Conservation (phyloP, 2,329 filamentous ascomycete species). For the Cytospora piceicola region DNA sequence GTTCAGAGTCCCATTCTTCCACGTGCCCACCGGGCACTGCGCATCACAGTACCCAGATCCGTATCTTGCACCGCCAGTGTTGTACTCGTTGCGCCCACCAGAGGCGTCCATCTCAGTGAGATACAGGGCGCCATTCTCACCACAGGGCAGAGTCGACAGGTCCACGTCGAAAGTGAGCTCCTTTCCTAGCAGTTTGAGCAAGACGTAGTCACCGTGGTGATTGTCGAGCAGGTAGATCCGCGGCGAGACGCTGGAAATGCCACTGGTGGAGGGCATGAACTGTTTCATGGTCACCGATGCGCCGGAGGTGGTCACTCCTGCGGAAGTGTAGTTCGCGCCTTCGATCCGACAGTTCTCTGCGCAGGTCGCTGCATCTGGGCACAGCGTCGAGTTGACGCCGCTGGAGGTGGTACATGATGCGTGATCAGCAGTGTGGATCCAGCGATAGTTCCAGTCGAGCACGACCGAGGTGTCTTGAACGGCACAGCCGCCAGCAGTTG, state of each 20-base stretch:
- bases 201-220: constrained; percentile 32
- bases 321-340: constrained; percentile 47
- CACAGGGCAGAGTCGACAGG: constrained; percentile 63
- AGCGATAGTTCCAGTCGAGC: constrained; percentile 45
- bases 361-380: constrained; percentile 49
- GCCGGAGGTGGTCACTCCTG: constrained; percentile 36
- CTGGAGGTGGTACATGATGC: constrained; percentile 35
- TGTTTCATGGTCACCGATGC: constrained; percentile 37
- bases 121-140: constrained; percentile 62
- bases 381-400: constrained; percentile 42
- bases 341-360: constrained; percentile 54
- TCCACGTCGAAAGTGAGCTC: constrained; percentile 70
- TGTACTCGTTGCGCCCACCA: constrained; percentile 53
- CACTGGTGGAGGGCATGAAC: constrained; percentile 33
- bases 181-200: constrained; percentile 59
- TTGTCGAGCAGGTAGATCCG: constrained; percentile 54
- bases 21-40: constrained; percentile 45
- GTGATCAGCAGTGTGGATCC: constrained; percentile 42
- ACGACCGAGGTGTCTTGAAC: constrained; percentile 48
- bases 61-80: constrained; percentile 45
- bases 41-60: constrained; percentile 52
- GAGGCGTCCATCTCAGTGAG: constrained; percentile 45
- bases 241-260: constrained; percentile 37
- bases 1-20: constrained; percentile 46
- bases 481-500: constrained; percentile 47